Percentiles rank a stretch among this genome's conserved stretches.
Evolutionary conservation across 176 grass and related monocot genomes (phyloP).

Genomic region (Oryza glaberrima): DNA sequence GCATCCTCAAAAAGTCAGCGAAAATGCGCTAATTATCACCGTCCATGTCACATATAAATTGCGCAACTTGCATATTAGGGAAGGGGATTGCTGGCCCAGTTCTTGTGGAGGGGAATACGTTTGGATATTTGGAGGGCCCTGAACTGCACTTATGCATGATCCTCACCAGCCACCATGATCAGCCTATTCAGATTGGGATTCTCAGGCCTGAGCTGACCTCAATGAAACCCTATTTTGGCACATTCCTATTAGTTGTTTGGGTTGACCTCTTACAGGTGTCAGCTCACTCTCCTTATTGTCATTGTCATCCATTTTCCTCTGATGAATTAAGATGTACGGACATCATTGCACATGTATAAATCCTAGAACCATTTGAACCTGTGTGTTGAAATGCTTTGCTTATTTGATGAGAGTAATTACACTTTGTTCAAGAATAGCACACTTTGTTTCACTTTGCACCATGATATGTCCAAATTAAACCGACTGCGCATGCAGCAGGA

Average conservation of each 20-base stretch:
- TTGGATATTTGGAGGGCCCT: constrained; percentile 32
- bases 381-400: not conserved
- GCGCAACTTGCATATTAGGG: not conserved
- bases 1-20: not conserved
- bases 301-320: not conserved
- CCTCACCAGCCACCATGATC: constrained; percentile 5
- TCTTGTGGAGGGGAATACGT: constrained; percentile 20
- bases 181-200: not conserved
- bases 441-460: not conserved
- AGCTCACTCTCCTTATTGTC: not conserved
- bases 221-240: not conserved
- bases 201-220: not conserved
- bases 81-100: not conserved
- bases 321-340: not conserved
- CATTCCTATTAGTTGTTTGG: not conserved
- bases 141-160: constrained; percentile 27
- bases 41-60: not conserved
- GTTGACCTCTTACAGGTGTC: not conserved
- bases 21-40: constrained; percentile 2
- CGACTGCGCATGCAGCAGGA: not conserved
- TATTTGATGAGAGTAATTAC: not conserved
- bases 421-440: not conserved
- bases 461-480: not conserved
- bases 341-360: not conserved
- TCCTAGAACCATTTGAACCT: not conserved